Base-by-base conservation (phyloP, 106 monocot species). In the Dendrobium officinale region DNA sequence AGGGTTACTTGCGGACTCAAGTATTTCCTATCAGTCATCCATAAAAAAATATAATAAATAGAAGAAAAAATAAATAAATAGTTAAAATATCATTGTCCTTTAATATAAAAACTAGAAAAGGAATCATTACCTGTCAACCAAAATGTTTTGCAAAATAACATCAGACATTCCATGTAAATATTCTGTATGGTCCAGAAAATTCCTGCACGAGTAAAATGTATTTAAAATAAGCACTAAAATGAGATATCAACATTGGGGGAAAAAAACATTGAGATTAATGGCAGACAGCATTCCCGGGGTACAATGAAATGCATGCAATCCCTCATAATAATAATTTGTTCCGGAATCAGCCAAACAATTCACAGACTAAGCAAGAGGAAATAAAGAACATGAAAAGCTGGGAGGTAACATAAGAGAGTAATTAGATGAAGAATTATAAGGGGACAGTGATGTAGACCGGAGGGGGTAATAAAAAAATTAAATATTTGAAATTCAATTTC, bases 181-280 rank as follows among this genome's bases (percentile, higher is more conserved):
- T 80, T 98, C 98, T 82, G 86, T 79, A 81, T 98, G 98, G 85
- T 98, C 98, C 61, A 95, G 86, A 83, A 95, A 98, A 81, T 95
- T 98, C 80, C 98, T 98, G 92, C 56, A 81, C 33, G 20, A 2
- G 83, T 42, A 67, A 5, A 49, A 80, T 13, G 8, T 74, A 18
- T 54, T 24, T 24, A 59, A 20, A 64, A 64, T 64, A 64, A 64
- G 26, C 64, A 64, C 64, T 24, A 40, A 37, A 22, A 49, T 15
- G 18, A 61, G 22, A 29, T 42, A 55, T 55, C n/a, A 77, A 29
- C 5, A 73, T 55, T 80, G 27, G 9, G 42, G 11, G n/a, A 9
- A 22, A 64, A 64, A 20, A 51, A 10, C 15, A 13, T 37, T 11
- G 51, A 51, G 51, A 51, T 51, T 51, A 51, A 51, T 47, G 10